A percentile compares a stretch with the other conserved stretches of the same genome.
Evolutionary conservation across 2,329 filamentous ascomycete genomes (phyloP).

Genomic region (Tolypocladium sp.): DNA sequence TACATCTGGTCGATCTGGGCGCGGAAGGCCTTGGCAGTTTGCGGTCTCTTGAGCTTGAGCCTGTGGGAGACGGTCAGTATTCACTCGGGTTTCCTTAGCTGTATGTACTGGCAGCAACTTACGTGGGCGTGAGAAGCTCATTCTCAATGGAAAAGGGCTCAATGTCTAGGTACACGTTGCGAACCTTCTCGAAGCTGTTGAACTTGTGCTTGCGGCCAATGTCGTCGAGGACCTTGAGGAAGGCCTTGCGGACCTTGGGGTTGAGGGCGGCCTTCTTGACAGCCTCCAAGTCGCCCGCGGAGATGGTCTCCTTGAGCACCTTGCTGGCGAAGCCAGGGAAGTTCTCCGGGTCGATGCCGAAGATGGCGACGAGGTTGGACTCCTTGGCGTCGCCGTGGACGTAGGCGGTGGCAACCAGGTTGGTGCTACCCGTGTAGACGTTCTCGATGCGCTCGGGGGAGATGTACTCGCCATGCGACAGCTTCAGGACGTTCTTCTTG

Average conservation of each 20-base stretch:
- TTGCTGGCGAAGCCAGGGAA: conserved; percentile 78
- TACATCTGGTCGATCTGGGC: conserved; percentile 48
- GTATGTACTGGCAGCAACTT: conserved; percentile 32
- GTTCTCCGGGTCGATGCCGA: conserved; percentile 75
- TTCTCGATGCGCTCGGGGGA: conserved; percentile 97
- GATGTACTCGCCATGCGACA: conserved; percentile 96
- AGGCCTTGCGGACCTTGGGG: conserved; percentile 61
- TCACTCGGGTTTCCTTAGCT: too few relatives aligned
- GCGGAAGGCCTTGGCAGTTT: conserved; percentile 42
- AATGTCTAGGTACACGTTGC: conserved; percentile 62
- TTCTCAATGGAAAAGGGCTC: conserved; percentile 95
- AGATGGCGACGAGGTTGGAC: conserved; percentile 73
- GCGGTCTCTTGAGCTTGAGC: conserved; percentile 51
- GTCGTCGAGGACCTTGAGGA: conserved; percentile 68
- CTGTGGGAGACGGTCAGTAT: conserved; percentile 22
- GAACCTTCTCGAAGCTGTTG: conserved; percentile 81
- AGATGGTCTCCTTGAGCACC: conserved; percentile 60
- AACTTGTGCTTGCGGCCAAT: conserved; percentile 81
- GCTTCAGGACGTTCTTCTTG: conserved; percentile 98
- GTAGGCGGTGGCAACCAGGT: conserved; percentile 70
- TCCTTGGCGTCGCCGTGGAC: conserved; percentile 86
- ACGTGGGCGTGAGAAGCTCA: conserved; percentile 81
- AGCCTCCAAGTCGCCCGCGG: conserved; percentile 53
- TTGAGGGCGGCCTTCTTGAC: conserved; percentile 60
- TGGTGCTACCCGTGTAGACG: conserved; percentile 75